Conservation (phyloP, 768 basidiomycete genomes). For the Boletus sp. region DNA sequence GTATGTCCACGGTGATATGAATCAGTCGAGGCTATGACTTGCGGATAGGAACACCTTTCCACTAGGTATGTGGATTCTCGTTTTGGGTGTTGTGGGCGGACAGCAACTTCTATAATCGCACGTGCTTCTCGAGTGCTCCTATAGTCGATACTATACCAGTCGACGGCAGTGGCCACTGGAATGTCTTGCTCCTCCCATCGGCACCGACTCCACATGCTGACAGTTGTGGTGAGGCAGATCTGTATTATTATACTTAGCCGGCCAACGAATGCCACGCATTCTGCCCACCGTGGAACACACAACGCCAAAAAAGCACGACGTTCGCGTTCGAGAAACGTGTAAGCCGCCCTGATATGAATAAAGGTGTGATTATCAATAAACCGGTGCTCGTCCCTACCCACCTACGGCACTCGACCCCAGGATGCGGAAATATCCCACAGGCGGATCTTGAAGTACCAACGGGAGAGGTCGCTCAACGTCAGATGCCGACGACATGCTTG, state of each 20-base stretch:
- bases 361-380: not conserved
- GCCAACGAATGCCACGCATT: not conserved
- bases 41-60: not conserved
- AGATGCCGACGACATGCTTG: not conserved
- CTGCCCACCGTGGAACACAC: constrained; percentile 1
- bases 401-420: not conserved
- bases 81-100: not conserved
- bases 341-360: not conserved
- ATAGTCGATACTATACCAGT: not conserved
- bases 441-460: constrained; percentile 16
- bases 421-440: constrained; percentile 7
- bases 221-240: not conserved
- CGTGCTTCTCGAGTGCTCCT: not conserved
- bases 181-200: not conserved
- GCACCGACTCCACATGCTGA: not conserved
- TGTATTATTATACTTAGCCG: not conserved
- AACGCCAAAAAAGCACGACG: constrained; percentile 4
- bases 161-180: not conserved
- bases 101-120: not conserved
- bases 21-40: constrained; percentile 19
- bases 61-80: constrained; percentile 3
- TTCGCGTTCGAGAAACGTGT: constrained; percentile 6
- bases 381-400: constrained; percentile 11
- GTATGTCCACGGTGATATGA: constrained; percentile 2
- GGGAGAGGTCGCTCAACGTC: not conserved